A percentile compares a stretch with the other conserved stretches of the same genome.
phyloP scores from a whole-genome alignment of 164 flowering plant genomes.

The Amborella trichopoda region DNA sequence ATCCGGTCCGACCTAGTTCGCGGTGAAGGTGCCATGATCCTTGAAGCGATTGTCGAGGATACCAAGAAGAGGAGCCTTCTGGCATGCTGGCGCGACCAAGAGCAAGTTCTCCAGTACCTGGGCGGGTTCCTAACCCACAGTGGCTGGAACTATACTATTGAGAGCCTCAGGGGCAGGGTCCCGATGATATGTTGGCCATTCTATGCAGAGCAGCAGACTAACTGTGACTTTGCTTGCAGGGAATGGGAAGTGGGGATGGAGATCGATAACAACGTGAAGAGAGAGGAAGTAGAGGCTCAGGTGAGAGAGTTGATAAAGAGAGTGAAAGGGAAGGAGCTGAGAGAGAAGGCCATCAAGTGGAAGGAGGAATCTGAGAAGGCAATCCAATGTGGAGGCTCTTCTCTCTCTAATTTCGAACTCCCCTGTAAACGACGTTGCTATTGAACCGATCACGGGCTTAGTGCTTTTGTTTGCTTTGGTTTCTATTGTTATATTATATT shows the following conservation, averaged over 20 bases:
- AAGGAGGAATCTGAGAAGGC: conserved; percentile 11
- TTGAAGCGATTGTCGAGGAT: background rate
- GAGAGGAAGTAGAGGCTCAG: conserved; percentile 14
- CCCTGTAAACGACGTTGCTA: too few relatives aligned
- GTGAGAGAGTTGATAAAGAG: conserved; percentile 19
- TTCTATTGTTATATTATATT: too few relatives aligned
- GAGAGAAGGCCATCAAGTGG: conserved; percentile 12
- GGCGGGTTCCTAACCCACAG: background rate
- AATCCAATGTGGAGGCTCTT: conserved; percentile 6
- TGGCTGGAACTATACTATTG: background rate
- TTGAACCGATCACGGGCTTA: too few relatives aligned
- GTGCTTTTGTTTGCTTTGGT: too few relatives aligned
- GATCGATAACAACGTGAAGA: conserved; percentile 7
- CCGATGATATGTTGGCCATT: conserved; percentile 1
- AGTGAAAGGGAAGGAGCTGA: conserved; percentile 18
- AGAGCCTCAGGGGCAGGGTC: background rate
- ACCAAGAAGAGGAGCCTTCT: background rate
- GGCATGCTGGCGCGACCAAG: background rate
- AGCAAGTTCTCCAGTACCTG: background rate
- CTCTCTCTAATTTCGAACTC: too few relatives aligned
- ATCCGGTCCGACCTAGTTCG: background rate
- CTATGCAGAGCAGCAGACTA: background rate
- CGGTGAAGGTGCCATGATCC: background rate
- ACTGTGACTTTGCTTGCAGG: background rate
- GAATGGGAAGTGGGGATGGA: conserved; percentile 1